A percentile compares a stretch with the other conserved stretches of the same genome.
Evolutionary conservation across 176 grass and related monocot species (phyloP).

Genomic region (Lolium multiflorum): DNA sequence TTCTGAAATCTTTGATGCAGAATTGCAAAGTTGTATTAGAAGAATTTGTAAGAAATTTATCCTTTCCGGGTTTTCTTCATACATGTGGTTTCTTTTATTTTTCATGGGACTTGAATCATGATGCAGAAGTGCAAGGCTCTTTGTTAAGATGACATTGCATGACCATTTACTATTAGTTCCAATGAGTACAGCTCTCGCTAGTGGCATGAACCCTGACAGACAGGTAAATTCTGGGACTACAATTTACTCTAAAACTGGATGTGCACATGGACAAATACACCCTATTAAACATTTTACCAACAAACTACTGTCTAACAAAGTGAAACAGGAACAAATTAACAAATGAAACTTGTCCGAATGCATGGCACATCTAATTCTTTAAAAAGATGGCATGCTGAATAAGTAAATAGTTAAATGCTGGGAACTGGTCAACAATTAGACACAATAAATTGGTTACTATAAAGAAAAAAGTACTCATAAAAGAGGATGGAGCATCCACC

Average conservation of each 20-base stretch:
- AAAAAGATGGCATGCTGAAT: neutral
- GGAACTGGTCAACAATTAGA: neutral
- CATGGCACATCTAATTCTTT: neutral
- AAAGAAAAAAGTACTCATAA: neutral
- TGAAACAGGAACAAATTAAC: constrained; percentile 1
- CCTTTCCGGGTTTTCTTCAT: neutral
- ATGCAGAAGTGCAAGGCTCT: neutral
- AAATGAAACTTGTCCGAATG: neutral
- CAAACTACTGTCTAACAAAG: constrained; percentile 17
- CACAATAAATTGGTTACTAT: neutral
- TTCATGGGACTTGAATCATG: neutral
- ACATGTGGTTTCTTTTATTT: neutral
- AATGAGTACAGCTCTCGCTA: neutral
- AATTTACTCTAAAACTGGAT: neutral
- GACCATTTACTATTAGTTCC: neutral
- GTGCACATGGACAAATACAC: neutral
- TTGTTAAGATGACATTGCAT: neutral
- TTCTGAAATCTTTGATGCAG: neutral
- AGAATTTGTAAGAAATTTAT: constrained; percentile 2
- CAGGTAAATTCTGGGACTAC: neutral
- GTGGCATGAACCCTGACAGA: neutral
- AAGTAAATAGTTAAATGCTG: neutral
- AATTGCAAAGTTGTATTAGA: neutral
- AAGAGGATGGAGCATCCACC: neutral
- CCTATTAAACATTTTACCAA: neutral